Conservation (phyloP, 1,139 yeast genomes). For the Yamadazyma songkhlaensis region DNA sequence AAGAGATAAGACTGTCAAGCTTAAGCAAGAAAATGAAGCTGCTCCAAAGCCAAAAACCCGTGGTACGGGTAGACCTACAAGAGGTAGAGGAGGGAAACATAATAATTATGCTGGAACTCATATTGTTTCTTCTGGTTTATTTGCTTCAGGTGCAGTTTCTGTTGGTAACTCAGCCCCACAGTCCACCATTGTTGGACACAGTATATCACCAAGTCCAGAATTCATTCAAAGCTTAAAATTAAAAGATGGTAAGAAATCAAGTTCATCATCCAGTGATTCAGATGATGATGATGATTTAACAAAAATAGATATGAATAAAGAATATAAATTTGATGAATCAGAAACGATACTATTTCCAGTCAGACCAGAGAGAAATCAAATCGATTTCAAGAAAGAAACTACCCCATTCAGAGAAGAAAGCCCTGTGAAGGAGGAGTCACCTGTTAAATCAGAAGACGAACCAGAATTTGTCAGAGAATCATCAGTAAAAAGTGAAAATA, state of each 20-base stretch:
- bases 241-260: slow-evolving; percentile 19
- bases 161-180: slow-evolving; percentile 19
- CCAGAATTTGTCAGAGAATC: slow-evolving; percentile 19
- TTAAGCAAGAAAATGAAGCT: slow-evolving; percentile 33
- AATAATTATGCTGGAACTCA: slow-evolving; percentile 60
- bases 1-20: slow-evolving; percentile 62
- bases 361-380: slow-evolving; percentile 32
- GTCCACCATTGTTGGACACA: slow-evolving; percentile 1
- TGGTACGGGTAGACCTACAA: slow-evolving; percentile 27
- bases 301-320: slow-evolving; percentile 61
- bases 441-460: slow-evolving; percentile 14
- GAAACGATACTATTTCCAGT: slow-evolving; percentile 46
- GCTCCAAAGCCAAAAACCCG: slow-evolving; percentile 21
- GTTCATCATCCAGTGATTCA: slow-evolving; percentile 14
- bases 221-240: slow-evolving; percentile 37
- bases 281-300: slow-evolving; percentile 39
- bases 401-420: slow-evolving; percentile 5
- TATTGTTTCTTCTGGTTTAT: slow-evolving; percentile 67
- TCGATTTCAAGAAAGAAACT: not conserved
- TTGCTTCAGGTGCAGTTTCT: slow-evolving; percentile 62
- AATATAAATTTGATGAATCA: slow-evolving; percentile 48
- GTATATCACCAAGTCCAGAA: slow-evolving; percentile 31
- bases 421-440: slow-evolving; percentile 5
- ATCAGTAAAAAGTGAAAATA: slow-evolving; percentile 34
- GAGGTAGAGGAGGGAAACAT: slow-evolving; percentile 40